phyloP scores from a whole-genome alignment of 106 monocot species.

The Allium sativum region DNA sequence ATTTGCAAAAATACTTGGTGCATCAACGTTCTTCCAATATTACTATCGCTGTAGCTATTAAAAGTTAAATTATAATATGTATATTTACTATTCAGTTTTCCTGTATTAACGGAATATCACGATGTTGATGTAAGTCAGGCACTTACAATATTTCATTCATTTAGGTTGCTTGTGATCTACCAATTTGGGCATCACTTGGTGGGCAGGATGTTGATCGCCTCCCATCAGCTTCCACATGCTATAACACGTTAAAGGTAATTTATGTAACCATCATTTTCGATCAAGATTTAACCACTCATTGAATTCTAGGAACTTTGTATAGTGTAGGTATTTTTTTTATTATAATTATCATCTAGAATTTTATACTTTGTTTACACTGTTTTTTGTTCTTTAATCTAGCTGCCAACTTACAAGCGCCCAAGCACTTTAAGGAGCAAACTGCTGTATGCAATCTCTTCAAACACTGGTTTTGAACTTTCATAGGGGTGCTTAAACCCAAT shows the following conservation, averaged over 20 bases:
- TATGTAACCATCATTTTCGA: not conserved
- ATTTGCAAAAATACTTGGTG: too few species aligned
- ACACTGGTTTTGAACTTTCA: constrained; percentile 89
- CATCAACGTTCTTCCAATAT: too few species aligned
- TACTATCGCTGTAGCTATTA: too few species aligned
- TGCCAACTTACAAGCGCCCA: constrained; percentile 80
- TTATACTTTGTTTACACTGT: not conserved
- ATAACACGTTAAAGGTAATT: constrained; percentile 80
- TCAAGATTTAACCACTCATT: not conserved
- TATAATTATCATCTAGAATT: too few species aligned
- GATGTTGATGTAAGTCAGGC: not conserved
- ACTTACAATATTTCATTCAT: not conserved
- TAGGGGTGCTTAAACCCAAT: constrained; percentile 9
- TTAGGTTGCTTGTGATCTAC: constrained; percentile 73
- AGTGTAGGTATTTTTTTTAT: too few species aligned
- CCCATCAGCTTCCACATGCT: constrained; percentile 93
- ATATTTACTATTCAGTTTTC: too few species aligned
- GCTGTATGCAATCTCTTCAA: constrained; percentile 84
- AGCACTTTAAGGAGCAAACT: constrained; percentile 78
- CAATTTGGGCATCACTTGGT: constrained; percentile 76
- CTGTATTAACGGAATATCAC: too few species aligned
- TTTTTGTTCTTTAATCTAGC: constrained; percentile 25
- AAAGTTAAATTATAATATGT: too few species aligned
- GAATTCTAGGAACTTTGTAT: too few species aligned
- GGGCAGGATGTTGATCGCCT: constrained; percentile 90